Percentiles rank a stretch among this genome's conserved stretches.
Conservation (phyloP, 306 rosid genomes). For the Adenanthera pavonina region DNA sequence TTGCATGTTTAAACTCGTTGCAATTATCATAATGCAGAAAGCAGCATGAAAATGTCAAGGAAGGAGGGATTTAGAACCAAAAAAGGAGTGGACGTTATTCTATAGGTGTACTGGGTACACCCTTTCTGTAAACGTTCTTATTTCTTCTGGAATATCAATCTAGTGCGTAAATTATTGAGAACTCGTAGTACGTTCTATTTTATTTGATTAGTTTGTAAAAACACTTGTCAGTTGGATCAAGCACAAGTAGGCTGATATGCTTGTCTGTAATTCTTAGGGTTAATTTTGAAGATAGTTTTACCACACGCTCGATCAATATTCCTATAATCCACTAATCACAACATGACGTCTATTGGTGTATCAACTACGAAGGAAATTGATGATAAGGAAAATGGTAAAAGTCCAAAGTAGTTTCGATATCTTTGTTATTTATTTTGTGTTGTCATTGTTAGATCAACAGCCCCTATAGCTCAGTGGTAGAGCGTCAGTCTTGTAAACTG, state of each 20-base stretch:
- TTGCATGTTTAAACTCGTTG: not conserved
- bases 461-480: no score
- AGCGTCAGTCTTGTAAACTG: no score
- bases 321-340: no score
- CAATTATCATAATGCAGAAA: slow-evolving; percentile 45
- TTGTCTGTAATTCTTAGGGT: slow-evolving; percentile 4
- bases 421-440: no score
- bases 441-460: no score
- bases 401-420: no score
- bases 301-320: no score
- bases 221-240: slow-evolving; percentile 15
- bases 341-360: no score
- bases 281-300: no score
- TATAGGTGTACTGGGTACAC: not conserved
- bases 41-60: slow-evolving; percentile 27
- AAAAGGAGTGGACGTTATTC: not conserved
- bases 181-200: slow-evolving; percentile 23
- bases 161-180: not conserved
- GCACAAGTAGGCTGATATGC: slow-evolving; percentile 10
- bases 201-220: not conserved
- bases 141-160: not conserved
- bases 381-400: no score
- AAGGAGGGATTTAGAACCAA: slow-evolving; percentile 3
- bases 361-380: no score
- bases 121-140: not conserved